Evolutionary conservation across 1,284 basidiomycete genomes (phyloP).

Genomic region (Taiwanofungus camphoratus): DNA sequence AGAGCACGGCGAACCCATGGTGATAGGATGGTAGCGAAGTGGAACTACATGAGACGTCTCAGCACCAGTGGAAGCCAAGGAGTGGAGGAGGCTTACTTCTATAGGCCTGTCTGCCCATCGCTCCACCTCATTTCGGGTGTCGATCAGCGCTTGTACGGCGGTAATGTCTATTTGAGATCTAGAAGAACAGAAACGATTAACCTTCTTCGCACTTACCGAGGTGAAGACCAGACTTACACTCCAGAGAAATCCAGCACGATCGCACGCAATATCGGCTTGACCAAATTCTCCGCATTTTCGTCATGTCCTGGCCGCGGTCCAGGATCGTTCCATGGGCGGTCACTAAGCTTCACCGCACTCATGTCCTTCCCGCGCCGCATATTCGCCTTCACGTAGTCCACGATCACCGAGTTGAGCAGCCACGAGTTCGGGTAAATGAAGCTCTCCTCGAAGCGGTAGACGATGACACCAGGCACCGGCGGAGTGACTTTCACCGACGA

Average conservation of each 20-base stretch:
- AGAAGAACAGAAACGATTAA: conserved; percentile 7
- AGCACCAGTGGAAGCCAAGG: conserved; percentile 4
- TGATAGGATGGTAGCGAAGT: conserved; percentile 84
- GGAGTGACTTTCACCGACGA: conserved; percentile 68
- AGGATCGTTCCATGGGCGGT: conserved; percentile 95
- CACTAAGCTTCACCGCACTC: conserved; percentile 52
- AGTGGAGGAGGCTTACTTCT: conserved; percentile 44
- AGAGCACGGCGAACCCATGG: conserved; percentile 93
- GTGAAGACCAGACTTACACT: conserved; percentile 53
- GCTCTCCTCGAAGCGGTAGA: conserved; percentile 93
- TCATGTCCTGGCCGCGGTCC: conserved; percentile 54
- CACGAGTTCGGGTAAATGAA: conserved; percentile 93
- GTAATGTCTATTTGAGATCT: conserved; percentile 83
- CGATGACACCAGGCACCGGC: conserved; percentile 82
- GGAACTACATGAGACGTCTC: conserved; percentile 49
- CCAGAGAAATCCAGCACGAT: conserved; percentile 90
- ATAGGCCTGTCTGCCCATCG: conserved; percentile 80
- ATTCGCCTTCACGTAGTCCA: conserved; percentile 75
- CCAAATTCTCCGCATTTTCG: conserved; percentile 46
- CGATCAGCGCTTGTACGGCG: conserved; percentile 86
- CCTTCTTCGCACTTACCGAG: too few species aligned
- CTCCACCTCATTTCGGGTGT: conserved; percentile 83
- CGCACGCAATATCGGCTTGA: conserved; percentile 72
- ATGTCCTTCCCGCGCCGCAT: conserved; percentile 78
- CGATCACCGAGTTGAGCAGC: conserved; percentile 69